These are phyloP conservation scores for Crithidia thermophila DNA, from an alignment of 208 protist species.

Conservation along the genomic window DNA sequence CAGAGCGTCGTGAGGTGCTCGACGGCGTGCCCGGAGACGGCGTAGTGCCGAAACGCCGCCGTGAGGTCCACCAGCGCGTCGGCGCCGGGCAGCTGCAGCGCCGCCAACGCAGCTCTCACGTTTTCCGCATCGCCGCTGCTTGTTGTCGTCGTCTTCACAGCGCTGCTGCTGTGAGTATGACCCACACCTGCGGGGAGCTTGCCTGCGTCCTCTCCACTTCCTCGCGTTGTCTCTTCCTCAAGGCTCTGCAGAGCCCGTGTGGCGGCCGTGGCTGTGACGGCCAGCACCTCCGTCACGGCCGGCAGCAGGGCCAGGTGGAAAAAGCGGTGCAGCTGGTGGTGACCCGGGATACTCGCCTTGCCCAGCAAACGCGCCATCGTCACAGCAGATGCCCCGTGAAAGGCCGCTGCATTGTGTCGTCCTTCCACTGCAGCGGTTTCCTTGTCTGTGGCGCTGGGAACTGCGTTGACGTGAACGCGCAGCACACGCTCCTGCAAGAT, in stretches of 20 bases:
- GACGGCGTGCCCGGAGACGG: slow-evolving; percentile 64
- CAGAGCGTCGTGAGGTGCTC: slow-evolving; percentile 56
- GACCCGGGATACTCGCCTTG: slow-evolving; percentile 40
- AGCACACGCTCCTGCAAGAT: slow-evolving; percentile 21
- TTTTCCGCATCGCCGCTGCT: background rate
- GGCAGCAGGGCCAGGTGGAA: slow-evolving; percentile 72
- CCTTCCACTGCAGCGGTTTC: background rate
- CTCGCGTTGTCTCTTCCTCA: background rate
- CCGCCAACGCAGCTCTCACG: background rate
- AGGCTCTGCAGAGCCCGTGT: background rate
- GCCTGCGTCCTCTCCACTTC: background rate
- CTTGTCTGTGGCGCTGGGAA: background rate
- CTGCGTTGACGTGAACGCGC: slow-evolving; percentile 1
- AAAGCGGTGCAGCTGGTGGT: slow-evolving; percentile 77
- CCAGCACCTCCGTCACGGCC: slow-evolving; percentile 41
- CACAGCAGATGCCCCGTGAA: slow-evolving; percentile 36
- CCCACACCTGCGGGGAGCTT: too few relatives aligned
- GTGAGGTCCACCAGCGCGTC: slow-evolving; percentile 49
- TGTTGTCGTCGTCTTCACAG: background rate
- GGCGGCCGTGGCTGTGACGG: slow-evolving; percentile 3
- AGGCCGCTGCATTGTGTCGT: slow-evolving; percentile 2
- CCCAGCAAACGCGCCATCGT: slow-evolving; percentile 63
- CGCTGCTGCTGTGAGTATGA: background rate
- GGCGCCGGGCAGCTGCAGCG: background rate
- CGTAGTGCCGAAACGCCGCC: slow-evolving; percentile 53